phyloP scores from a whole-genome alignment of 108 stramenopile genomes.

The Cafeteria roenbergensis region DNA sequence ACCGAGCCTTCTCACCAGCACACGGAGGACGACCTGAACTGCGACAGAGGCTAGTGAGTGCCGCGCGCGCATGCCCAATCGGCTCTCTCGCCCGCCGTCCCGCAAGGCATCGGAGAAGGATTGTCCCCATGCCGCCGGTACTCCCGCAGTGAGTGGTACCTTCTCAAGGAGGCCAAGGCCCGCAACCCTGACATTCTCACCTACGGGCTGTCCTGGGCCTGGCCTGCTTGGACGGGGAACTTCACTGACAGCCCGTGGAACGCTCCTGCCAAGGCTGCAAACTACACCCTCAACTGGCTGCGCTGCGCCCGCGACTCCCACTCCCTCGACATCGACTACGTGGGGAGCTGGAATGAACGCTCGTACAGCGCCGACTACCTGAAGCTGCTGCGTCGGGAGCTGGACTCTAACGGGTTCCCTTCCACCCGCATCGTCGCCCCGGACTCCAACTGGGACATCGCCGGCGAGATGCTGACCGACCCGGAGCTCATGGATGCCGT shows the following conservation, averaged over 20 bases:
- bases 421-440: not conserved
- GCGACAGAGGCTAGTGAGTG: constrained; percentile 3
- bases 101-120: too few species aligned
- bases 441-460: not conserved
- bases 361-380: not conserved
- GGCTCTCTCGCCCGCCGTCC: too few species aligned
- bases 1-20: constrained; percentile 6
- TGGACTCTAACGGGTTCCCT: constrained; percentile 1
- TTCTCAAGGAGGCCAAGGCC: constrained; percentile 2
- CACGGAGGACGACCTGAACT: constrained; percentile 4
- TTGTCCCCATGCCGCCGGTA: too few species aligned
- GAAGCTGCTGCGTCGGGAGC: not conserved
- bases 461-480: not conserved
- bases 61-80: too few species aligned
- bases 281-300: constrained; percentile 10
- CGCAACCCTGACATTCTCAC: constrained; percentile 9
- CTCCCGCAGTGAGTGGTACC: constrained; percentile 7
- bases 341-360: constrained; percentile 13
- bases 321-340: constrained; percentile 3
- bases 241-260: not conserved
- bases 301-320: not conserved
- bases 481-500: not conserved
- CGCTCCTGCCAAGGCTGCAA: not conserved
- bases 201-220: constrained; percentile 12
- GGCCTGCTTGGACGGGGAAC: not conserved